Conservation (phyloP, 805 yeast genomes). For the Metschnikowia anglica region DNA sequence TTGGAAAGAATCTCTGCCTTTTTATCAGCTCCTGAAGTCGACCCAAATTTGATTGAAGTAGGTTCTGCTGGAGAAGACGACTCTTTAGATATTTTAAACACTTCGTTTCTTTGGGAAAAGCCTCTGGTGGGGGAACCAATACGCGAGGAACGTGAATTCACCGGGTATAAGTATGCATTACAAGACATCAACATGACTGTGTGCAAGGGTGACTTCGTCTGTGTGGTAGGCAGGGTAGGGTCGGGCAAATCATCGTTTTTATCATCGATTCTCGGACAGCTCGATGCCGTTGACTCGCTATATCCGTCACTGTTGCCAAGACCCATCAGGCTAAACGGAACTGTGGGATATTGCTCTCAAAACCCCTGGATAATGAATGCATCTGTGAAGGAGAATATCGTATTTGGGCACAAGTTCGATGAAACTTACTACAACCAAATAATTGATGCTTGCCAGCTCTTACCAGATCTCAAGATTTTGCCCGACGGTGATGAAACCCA, state of each 20-base stretch:
- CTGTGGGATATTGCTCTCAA: conserved; percentile 42
- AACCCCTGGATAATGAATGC: conserved; percentile 43
- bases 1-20: conserved; percentile 52
- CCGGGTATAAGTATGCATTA: conserved; percentile 29
- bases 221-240: conserved; percentile 21
- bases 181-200: conserved; percentile 11
- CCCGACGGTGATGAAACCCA: conserved; percentile 44
- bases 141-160: conserved; percentile 13
- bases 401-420: conserved; percentile 37
- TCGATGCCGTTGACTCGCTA: conserved; percentile 16
- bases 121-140: conserved; percentile 1
- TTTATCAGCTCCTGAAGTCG: conserved; percentile 29
- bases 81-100: conserved; percentile 9
- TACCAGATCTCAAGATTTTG: conserved; percentile 33
- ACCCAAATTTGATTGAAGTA: conserved; percentile 13
- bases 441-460: conserved; percentile 38
- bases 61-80: conserved; percentile 1
- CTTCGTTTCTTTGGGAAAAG: conserved; percentile 18
- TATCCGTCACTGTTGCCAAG: conserved; percentile 7
- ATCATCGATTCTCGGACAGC: conserved; percentile 19
- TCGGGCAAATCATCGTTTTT: conserved; percentile 19
- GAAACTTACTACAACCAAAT: conserved; percentile 32
- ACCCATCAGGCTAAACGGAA: conserved; percentile 28
- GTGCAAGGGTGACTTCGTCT: conserved; percentile 17
- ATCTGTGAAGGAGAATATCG: conserved; percentile 39